Base-by-base conservation (phyloP, 805 yeast genomes). In the Maudiozyma barnettii region DNA sequence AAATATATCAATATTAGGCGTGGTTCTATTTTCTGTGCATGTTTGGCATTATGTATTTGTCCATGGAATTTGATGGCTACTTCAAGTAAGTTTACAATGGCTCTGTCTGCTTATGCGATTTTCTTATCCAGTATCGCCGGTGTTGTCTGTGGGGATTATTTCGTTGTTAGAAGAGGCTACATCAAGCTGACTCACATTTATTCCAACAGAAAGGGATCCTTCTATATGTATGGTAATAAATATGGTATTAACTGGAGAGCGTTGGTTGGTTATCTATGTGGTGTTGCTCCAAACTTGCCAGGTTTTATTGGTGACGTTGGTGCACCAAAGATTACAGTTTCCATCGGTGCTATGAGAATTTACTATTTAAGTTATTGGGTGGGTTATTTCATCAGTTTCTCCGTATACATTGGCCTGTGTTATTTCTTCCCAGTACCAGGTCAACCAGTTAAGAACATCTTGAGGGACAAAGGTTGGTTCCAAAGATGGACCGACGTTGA, bases 61-160 rank as follows among this genome's bases (percentile, higher is more conserved):
- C 95, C 95, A 42, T 87, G 95, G 95, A 76, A 85, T 57, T 75
- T 87, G 60, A 71, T 81, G 60, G 71, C 83, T 4, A 72, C 84
- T 6, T 78, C 88, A 1, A 78, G 80, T 38, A 81, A 75, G 65
- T 87, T 87, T 68, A 82, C 93, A 30, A 82, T 89, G 12, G 87
- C 85, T 58, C 68, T 88, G 47, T 75, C 84, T 35, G 93, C 95
- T 0, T 87, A 86, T 62, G 74, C 95, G 0, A 88, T 86, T n/a
- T 87, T 88, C 73, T 70, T 88, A 45, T 82, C 91, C 6, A 77
- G 95, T 26, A 83, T 88, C 60, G 88, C 91, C 7, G 95, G 95
- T 54, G 84, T 82, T 35, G 75, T 81, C 45, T 72, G 75, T 50
- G 71, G 81, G 36, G 93, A 85, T 64, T 86, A 84, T 65, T 74